Conservation (phyloP, 805 yeast genomes). For the Grigorovia yakushimaensis region DNA sequence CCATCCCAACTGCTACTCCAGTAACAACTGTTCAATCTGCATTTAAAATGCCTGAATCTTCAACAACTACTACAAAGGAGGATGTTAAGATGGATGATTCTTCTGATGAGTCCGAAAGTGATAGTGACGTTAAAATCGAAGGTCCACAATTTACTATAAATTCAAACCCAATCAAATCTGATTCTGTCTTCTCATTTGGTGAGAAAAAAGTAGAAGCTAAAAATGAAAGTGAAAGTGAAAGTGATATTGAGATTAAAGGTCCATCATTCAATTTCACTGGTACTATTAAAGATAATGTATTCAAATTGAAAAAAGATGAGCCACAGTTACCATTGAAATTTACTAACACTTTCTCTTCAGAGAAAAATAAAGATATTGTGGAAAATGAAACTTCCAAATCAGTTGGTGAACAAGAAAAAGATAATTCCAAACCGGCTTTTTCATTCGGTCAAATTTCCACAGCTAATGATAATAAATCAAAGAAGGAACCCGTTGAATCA, state of each 20-base stretch:
- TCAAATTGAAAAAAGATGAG: conserved; percentile 21
- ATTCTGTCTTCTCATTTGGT: conserved; percentile 42
- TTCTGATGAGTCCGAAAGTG: conserved; percentile 20
- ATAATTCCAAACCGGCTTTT: conserved; percentile 12
- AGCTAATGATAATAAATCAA: neutral
- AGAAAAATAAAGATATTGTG: neutral
- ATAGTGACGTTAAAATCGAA: conserved; percentile 55
- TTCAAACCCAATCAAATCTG: conserved; percentile 38
- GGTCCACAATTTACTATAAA: conserved; percentile 58
- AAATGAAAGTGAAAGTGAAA: conserved; percentile 27
- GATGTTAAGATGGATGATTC: conserved; percentile 2
- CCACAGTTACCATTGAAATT: conserved; percentile 2
- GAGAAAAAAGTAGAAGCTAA: conserved; percentile 16
- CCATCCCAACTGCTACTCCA: neutral
- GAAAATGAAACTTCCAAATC: neutral
- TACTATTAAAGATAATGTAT: conserved; percentile 28
- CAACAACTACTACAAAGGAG: neutral
- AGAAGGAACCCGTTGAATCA: neutral
- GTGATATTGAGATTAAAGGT: conserved; percentile 29
- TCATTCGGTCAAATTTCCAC: conserved; percentile 11
- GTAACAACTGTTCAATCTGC: neutral
- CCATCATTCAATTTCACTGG: conserved; percentile 33
- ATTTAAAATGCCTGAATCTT: neutral
- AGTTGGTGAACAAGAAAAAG: neutral
- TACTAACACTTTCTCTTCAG: neutral